A percentile compares a stretch with the other conserved stretches of the same genome.
These are phyloP conservation scores for Aspergillus amoenus DNA, from an alignment of 2,329 filamentous ascomycete species.

Conservation along the genomic window DNA sequence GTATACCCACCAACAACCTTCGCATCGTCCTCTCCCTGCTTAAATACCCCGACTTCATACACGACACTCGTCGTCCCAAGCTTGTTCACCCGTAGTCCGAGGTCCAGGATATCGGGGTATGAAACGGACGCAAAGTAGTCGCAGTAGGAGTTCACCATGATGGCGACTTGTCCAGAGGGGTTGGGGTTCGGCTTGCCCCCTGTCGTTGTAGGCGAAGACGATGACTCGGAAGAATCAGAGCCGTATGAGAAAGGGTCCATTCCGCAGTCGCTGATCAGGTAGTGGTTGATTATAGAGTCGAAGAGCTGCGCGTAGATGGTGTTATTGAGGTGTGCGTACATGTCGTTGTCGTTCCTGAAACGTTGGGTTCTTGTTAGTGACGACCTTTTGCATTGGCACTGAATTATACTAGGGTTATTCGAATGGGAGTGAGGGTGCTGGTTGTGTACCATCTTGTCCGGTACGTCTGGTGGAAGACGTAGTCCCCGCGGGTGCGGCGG, in stretches of 20 bases:
- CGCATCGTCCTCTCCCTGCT: slow-evolving; percentile 68
- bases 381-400: no score
- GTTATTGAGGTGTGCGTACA: slow-evolving; percentile 94
- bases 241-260: slow-evolving; percentile 64
- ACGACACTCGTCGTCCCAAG: slow-evolving; percentile 83
- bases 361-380: no score
- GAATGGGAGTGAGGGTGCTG: slow-evolving; percentile 13
- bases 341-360: slow-evolving; percentile 83
- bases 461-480: slow-evolving; percentile 76
- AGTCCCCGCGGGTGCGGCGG: slow-evolving; percentile 65
- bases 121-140: slow-evolving; percentile 80
- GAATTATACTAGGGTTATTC: not conserved
- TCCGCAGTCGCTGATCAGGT: slow-evolving; percentile 75
- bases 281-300: slow-evolving; percentile 87
- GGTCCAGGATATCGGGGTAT: slow-evolving; percentile 78
- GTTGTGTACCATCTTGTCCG: slow-evolving; percentile 72
- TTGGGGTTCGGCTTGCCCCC: not conserved
- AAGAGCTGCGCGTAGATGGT: slow-evolving; percentile 83
- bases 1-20: slow-evolving; percentile 83
- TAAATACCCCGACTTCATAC: slow-evolving; percentile 87
- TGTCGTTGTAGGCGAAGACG: not conserved
- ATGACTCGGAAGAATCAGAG: slow-evolving; percentile 2
- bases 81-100: slow-evolving; percentile 78
- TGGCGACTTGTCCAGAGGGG: slow-evolving; percentile 61
- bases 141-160: slow-evolving; percentile 82